Base-by-base conservation (phyloP, 768 basidiomycete species). In the Clathrus columnatus region DNA sequence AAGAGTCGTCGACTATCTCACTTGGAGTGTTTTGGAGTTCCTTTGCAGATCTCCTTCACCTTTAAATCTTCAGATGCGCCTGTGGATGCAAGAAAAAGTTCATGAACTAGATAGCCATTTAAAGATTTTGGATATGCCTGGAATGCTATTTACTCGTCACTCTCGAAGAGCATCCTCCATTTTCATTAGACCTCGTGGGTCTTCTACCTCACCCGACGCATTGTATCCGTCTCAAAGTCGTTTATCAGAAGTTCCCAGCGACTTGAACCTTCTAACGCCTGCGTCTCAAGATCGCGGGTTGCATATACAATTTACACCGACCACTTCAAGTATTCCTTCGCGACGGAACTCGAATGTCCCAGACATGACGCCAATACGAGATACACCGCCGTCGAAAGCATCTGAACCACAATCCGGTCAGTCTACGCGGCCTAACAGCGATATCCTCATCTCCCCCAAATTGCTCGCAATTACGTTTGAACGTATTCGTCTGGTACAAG, bases 21-120 rank as follows among this genome's bases (percentile, higher is more conserved):
- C 84, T 1, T 88, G 86, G 86, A 88, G 87, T 2, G 65, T 82
- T 26, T 68, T 88, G 24, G 84, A 87, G 61, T 73, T 85, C 52
- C 65, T 85, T 17, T 84, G 80, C 59, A 73, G 80, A 1, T 79
- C 76, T 61, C 75, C 83, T 17, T 81, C 70, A 36, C 85, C 86
- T 0, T 72, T 90, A 26, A 69, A 77, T 51, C 68, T 84, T 26
- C 85, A 86, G 59, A 73, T 89, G 69, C 82, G 83, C 23, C 68
- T 81, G 2, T 76, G 86, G 56, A 69, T 78, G n/a, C 77, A 79
- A 60, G 84, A 85, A 65, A 85, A 83, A 61, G 72, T 84, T 1
- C 70, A 75, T 0, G 63, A 70, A 11, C 67, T 89, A 7, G 75
- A 83, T 57, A 68, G 74, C 41, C 77, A 81, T 32, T 71, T 87